phyloP scores from a whole-genome alignment of 2,329 filamentous ascomycete genomes.

The Fusarium sp. region DNA sequence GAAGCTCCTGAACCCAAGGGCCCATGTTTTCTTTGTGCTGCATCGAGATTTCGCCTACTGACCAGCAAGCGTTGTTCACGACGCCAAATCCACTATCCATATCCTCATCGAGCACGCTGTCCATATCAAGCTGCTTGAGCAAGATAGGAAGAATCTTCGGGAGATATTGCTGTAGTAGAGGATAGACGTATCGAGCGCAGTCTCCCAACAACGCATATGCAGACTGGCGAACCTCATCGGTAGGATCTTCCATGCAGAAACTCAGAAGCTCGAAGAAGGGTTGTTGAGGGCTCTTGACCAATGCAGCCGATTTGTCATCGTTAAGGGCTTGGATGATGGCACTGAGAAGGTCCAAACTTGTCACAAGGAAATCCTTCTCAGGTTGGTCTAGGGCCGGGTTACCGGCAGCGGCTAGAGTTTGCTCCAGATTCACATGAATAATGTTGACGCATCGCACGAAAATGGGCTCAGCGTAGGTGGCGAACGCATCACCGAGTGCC shows the following conservation, averaged over 20 bases:
- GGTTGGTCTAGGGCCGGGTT: constrained; percentile 80
- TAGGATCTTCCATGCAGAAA: constrained; percentile 91
- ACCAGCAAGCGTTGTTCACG: constrained; percentile 99
- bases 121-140: constrained; percentile 89
- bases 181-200: constrained; percentile 92
- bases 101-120: constrained; percentile 80
- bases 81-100: constrained; percentile 90
- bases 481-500: constrained; percentile 84
- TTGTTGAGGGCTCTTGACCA: constrained; percentile 81
- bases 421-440: constrained; percentile 91
- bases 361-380: constrained; percentile 97
- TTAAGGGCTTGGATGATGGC: constrained; percentile 93
- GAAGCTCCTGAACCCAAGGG: constrained; percentile 81
- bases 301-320: constrained; percentile 76
- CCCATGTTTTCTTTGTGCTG: constrained; percentile 80
- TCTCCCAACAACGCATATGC: constrained; percentile 95
- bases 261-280: constrained; percentile 91
- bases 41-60: constrained; percentile 90
- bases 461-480: constrained; percentile 86
- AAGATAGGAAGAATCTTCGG: constrained; percentile 81
- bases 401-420: constrained; percentile 76
- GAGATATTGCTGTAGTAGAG: constrained; percentile 81
- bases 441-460: constrained; percentile 91
- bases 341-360: constrained; percentile 92
- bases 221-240: constrained; percentile 95